Conservation (phyloP, 169 alveolate genomes). For the Plasmodium berghei region DNA sequence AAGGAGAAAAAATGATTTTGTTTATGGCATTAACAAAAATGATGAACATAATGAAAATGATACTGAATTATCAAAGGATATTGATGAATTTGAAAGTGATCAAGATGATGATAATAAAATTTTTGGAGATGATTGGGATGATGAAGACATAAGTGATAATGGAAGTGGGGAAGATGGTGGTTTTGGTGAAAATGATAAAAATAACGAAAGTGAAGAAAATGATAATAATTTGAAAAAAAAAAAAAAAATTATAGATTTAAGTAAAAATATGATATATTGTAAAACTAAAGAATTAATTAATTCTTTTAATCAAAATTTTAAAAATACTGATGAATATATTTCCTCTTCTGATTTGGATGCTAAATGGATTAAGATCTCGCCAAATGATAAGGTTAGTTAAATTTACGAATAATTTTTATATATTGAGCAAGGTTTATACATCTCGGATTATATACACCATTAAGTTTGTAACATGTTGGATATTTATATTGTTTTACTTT, state of each 20-base stretch:
- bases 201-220: constrained; percentile 4
- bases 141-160: neutral
- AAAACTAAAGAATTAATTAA: constrained; percentile 63
- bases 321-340: constrained; percentile 39
- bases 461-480: too few species aligned
- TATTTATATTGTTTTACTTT: neutral
- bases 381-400: constrained; percentile 39
- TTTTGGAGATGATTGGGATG: constrained; percentile 30
- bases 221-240: neutral
- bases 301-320: constrained; percentile 44
- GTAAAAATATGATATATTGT: constrained; percentile 21
- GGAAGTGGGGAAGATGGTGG: neutral
- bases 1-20: neutral
- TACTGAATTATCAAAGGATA: neutral
- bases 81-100: constrained; percentile 7
- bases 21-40: neutral
- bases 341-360: constrained; percentile 47
- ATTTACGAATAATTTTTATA: neutral
- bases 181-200: constrained; percentile 3
- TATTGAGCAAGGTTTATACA: too few species aligned
- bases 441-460: too few species aligned
- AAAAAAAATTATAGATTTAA: neutral
- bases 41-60: constrained; percentile 2
- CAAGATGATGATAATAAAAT: constrained; percentile 6
- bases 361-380: constrained; percentile 34